Evolutionary conservation across 2,329 filamentous ascomycete genomes (phyloP).

Genomic region (Pyrenophora seminiperda): DNA sequence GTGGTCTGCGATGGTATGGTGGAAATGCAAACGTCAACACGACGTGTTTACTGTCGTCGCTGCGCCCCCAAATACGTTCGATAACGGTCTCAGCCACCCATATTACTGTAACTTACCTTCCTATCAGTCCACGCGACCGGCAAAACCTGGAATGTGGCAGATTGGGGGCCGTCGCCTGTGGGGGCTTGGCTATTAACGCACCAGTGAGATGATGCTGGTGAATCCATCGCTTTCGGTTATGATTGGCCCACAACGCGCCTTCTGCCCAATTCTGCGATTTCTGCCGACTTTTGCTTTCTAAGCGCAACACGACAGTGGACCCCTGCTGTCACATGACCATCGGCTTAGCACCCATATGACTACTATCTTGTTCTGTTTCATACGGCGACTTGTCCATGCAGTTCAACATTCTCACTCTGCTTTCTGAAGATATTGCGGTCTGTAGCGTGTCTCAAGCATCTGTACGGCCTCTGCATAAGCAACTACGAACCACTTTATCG

Average conservation of each 20-base stretch:
- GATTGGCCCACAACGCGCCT: slow-evolving; percentile 1
- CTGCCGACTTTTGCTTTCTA: not conserved
- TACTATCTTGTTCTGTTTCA: not conserved
- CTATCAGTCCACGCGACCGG: not conserved
- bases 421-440: not conserved
- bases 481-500: not conserved
- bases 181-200: not conserved
- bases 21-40: too few relatives aligned
- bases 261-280: not conserved
- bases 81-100: too few relatives aligned
- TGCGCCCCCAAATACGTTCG: too few relatives aligned
- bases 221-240: not conserved
- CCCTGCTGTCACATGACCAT: too few relatives aligned
- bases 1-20: too few relatives aligned
- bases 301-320: slow-evolving; percentile 1
- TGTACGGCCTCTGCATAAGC: not conserved
- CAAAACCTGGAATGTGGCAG: not conserved
- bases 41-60: too few relatives aligned
- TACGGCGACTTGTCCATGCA: not conserved
- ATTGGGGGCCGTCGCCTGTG: not conserved
- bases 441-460: not conserved
- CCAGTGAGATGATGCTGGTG: not conserved
- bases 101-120: too few relatives aligned
- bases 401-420: not conserved
- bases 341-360: too few relatives aligned